Evolutionary conservation across 257 asterid species (phyloP), one percentile per base, ranked within the genome.

Genomic region (Petunia secreta): DNA sequence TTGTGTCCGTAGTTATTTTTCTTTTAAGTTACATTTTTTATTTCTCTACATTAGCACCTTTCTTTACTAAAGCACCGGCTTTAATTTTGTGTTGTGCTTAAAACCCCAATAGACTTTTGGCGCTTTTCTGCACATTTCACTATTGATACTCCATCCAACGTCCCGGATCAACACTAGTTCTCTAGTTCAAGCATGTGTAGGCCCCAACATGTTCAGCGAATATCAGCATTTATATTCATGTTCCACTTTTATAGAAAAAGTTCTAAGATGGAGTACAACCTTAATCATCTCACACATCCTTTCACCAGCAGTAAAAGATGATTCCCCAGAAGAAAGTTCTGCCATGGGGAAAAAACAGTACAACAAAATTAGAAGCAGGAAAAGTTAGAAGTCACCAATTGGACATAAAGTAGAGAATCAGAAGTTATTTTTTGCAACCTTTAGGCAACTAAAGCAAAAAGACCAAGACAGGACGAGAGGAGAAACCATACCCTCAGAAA

Each of bases 221-320:
- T 65, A 59, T 50, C 82, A 71, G 58, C 25, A 34, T 71, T 73
- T 62, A 73, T 34, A 11, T 50, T 15, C 40, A 64, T 39, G 73
- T 39, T 39, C 39, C 73, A 65, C 73, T 65, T 65, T 39, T 65
- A 65, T 65, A 52, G 57, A 48, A 43, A 65, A 25, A 54, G 16
- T 65, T 75, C 50, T 69, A 50, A 11, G 80, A 80, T 37, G 52
- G 34, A 84, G 82, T 41, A 85, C 88, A 87, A 96, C 99, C 97
- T 96, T 96, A 87, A 94, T 96, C 39, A 87, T 86, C 89, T 95
- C 95, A 9, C 92, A 89, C 96, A 92, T 91, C 86, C 94, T 91
- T 85, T 90, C 95, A 73, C 93, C 97, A 73, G 97, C 93, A 82
- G 89, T 80, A 80, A 89, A 86, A 75, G 99, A 96, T 67, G 98